These are phyloP conservation scores for Nissolia schottii DNA, from an alignment of 306 rosid species.

Conservation along the genomic window DNA sequence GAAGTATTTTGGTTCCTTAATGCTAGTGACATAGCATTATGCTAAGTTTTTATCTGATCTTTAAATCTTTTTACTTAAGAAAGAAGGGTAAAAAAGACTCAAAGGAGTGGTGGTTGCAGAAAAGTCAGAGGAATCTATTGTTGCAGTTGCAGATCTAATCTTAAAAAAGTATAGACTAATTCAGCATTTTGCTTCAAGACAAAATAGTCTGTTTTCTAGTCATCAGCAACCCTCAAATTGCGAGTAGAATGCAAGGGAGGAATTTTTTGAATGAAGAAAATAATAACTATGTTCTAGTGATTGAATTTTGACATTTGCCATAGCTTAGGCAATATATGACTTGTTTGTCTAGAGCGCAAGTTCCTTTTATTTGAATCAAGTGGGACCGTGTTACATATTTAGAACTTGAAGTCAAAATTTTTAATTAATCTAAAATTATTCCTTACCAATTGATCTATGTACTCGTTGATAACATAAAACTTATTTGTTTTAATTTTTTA, in stretches of 20 bases:
- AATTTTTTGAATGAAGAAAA: not conserved
- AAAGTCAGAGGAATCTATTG: constrained; percentile 24
- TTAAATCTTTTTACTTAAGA: constrained; percentile 12
- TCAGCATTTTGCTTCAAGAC: constrained; percentile 16
- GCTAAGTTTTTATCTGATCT: not conserved
- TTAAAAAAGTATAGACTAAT: not conserved
- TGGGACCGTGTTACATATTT: too few species aligned
- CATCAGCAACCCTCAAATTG: not conserved
- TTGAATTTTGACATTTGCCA: not conserved
- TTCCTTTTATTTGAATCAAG: too few species aligned
- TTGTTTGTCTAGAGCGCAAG: too few species aligned
- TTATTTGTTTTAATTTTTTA: too few species aligned
- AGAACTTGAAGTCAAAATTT: too few species aligned
- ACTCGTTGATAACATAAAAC: too few species aligned
- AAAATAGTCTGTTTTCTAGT: constrained; percentile 1
- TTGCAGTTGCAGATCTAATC: constrained; percentile 35
- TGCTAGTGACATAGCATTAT: not conserved
- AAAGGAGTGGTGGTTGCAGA: constrained; percentile 9
- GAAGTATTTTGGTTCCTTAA: not conserved
- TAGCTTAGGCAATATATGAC: not conserved
- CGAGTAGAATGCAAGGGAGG: not conserved
- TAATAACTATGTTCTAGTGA: not conserved
- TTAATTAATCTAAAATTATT: too few species aligned
- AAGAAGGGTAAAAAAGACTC: constrained; percentile 17
- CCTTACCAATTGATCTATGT: too few species aligned